Base-by-base conservation (phyloP, 1,284 basidiomycete genomes). In the Ganoderma meredithae region DNA sequence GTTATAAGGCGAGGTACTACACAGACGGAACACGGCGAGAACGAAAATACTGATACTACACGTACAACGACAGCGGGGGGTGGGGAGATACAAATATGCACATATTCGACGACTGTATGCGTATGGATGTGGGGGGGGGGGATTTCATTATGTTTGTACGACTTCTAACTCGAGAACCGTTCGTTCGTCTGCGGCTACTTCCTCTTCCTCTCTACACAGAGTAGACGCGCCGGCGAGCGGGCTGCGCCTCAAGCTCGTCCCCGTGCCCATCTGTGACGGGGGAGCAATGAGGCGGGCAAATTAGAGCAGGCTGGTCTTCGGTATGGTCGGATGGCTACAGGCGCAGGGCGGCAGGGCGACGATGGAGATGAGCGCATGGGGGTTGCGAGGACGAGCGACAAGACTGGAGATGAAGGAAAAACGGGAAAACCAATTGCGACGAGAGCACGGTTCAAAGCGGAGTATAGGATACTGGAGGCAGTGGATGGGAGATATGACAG, bases 381-480 rank as follows among this genome's bases (percentile, higher is more conserved):
- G 61, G 10, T 17, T 63, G 47, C n/a, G 49, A 49, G 61, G 33
- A 36, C 13, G 22, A n/a, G 12, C 25, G 47, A 33, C 6, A 47
- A 36, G 12, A 13, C 33, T 10, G 22, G 2, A 33, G 1, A 47
- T n/a, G 33, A 52, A 31, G 44, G 27, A 41, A 43, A 1, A 10
- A 49, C n/a, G 15, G 40, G 40, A n/a, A 56, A 43, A 64, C 53
- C 31, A 60, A 60, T 13, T 60, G n/a, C 49, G 64, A 60, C 44
- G 39, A 43, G 13, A 66, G 64, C 64, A 58, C 52, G 60, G 13
- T 61, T 66, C 44, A 53, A 53, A 62, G 64, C 47, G 58, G 58
- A 27, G n/a, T 3, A 0, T n/a, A 40, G 10, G 19, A 52, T 25
- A 49, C 43, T 15, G 25, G 44, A 27, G 6, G 15, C 12, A 36